Base-by-base conservation (phyloP, 2,329 filamentous ascomycete species). In the Botryotinia narcissicola region DNA sequence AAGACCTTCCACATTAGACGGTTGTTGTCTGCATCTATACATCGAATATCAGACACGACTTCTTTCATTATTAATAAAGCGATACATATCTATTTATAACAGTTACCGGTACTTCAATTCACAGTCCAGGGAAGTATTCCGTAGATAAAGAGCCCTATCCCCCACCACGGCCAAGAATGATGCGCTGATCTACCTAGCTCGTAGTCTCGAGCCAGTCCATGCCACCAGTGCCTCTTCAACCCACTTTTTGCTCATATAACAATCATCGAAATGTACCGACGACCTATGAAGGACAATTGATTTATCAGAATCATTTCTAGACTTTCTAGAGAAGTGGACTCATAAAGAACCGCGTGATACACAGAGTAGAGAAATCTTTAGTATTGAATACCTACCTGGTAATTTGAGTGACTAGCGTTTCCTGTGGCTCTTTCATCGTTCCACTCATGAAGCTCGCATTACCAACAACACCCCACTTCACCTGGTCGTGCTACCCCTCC, bases 361-460 rank as follows among this genome's bases (percentile, higher is more conserved):
- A 37, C 35, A 40, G 32, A 3, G 14, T n/a, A 61, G 18, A 40
- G 59, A 40, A 61, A 42, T 40, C 25, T 25, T 29, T 57, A 29
- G 14, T 9, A 57, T 18, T 57, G 3, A 57, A 22, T 25, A n/a
- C 35, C 10, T 61, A 22, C 29, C 35, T 20, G 2, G 32, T 62
- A 25, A 40, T 66, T 32, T 20, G 22, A 66, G 46, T 18, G 44
- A 35, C 12, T n/a, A 16, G 29, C 32, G 22, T 37, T 40, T 40
- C 22, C 29, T 67, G 46, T 51, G 22, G 46, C 46, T 22, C 35
- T 67, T n/a, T 57, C 35, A 68, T 68, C n/a, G n/a, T 69, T 57
- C 66, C 66, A 57, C 48, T 69, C 51, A 44, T 57, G 14, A 37
- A 42, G 18, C 37, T 57, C 66, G 37, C 48, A 69, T 69, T 69